Evolutionary conservation across 202 grass and related monocot species (phyloP).

Genomic region (Zizania palustris): DNA sequence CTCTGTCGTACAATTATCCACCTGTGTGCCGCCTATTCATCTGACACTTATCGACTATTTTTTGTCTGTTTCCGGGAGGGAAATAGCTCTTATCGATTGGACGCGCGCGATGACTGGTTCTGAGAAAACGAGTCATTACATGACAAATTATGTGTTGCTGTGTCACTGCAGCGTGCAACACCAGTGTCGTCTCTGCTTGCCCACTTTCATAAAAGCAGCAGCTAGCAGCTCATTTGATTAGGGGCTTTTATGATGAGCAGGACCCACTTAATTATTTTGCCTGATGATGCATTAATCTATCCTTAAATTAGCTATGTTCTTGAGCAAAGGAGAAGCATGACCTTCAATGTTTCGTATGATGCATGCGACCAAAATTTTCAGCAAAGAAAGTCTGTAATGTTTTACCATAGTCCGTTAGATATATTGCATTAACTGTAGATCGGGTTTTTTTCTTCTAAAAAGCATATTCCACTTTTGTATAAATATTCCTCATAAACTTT

Average conservation of each 20-base stretch:
- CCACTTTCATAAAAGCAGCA: neutral
- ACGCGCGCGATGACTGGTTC: neutral
- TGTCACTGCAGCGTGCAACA: neutral
- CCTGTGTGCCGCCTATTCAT: neutral
- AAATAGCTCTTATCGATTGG: neutral
- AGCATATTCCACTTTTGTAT: too few species aligned
- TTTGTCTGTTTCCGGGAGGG: neutral
- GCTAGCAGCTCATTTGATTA: neutral
- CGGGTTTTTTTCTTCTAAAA: too few species aligned
- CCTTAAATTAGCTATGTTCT: neutral
- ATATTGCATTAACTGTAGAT: too few species aligned
- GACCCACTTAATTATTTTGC: neutral
- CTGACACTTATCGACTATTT: neutral
- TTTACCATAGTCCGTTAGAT: too few species aligned
- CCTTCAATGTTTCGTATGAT: too few species aligned
- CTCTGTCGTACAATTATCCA: too few species aligned
- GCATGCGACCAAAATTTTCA: too few species aligned
- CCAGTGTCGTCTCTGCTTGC: neutral
- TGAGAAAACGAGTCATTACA: neutral
- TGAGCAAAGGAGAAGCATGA: neutral
- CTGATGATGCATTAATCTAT: neutral
- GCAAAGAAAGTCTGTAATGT: too few species aligned
- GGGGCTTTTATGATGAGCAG: neutral
- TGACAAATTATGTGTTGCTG: constrained; percentile 9
- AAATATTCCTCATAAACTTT: too few species aligned